phyloP scores from a whole-genome alignment of 2,329 filamentous ascomycete species.

The Teratosphaeriaceae sp. region DNA sequence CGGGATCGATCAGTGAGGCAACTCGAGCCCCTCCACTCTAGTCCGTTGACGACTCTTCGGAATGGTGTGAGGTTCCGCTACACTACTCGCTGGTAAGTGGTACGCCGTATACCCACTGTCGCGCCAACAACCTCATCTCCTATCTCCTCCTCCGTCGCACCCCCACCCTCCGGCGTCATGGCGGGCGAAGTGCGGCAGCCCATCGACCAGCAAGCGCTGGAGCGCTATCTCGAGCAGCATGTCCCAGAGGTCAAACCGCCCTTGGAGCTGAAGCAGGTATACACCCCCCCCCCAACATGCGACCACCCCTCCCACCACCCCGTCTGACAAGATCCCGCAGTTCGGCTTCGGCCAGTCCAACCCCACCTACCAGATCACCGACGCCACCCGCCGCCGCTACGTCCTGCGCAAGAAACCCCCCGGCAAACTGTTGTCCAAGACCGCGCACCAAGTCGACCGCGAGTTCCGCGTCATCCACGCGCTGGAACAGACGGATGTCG shows the following conservation, averaged over 20 bases:
- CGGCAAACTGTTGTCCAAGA: constrained; percentile 85
- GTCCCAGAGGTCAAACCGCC: constrained; percentile 79
- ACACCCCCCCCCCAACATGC: too few relatives aligned
- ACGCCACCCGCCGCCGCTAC: constrained; percentile 61
- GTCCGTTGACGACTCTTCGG: too few relatives aligned
- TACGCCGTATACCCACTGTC: too few relatives aligned
- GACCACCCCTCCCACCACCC: too few relatives aligned
- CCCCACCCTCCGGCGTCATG: constrained; percentile 45
- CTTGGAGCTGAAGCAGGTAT: constrained; percentile 78
- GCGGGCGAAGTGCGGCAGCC: constrained; percentile 82
- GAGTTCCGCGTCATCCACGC: constrained; percentile 89
- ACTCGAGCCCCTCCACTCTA: too few relatives aligned
- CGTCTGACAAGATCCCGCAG: too few relatives aligned
- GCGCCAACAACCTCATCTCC: neutral
- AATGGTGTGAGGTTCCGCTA: too few relatives aligned
- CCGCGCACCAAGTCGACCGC: constrained; percentile 91
- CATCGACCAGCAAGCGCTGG: constrained; percentile 73
- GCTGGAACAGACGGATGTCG: constrained; percentile 67
- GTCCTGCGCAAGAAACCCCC: constrained; percentile 97
- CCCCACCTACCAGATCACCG: constrained; percentile 87
- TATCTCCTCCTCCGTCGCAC: neutral
- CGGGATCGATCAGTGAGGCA: too few relatives aligned
- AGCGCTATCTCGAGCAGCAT: constrained; percentile 66
- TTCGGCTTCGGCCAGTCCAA: constrained; percentile 98
- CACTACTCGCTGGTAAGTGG: too few relatives aligned